Conservation (phyloP, 2,329 filamentous ascomycete genomes). For the Botrytis squamosa region DNA sequence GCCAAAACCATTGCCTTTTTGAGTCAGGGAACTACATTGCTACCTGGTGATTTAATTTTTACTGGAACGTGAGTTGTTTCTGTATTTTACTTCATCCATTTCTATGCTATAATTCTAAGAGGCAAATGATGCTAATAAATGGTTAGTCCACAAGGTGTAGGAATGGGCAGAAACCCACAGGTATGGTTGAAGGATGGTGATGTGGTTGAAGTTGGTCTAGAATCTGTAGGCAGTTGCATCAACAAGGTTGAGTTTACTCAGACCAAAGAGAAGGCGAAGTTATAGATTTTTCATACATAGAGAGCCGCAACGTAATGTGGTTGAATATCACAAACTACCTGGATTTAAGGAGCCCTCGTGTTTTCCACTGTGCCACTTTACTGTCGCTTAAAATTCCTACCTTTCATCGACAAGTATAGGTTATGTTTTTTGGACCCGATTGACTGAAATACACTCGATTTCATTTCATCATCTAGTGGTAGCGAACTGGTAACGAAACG, state of each 20-base stretch:
- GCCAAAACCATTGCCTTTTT: conserved; percentile 58
- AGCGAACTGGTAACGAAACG: background rate
- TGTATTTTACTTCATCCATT: background rate
- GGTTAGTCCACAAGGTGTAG: conserved; percentile 61
- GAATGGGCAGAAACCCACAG: conserved; percentile 65
- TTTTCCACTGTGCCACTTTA: background rate
- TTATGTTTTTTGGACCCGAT: background rate
- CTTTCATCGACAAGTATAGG: background rate
- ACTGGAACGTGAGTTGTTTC: conserved; percentile 52
- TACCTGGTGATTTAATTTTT: conserved; percentile 65
- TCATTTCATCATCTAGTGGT: background rate
- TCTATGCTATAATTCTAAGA: background rate
- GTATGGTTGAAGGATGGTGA: conserved; percentile 71
- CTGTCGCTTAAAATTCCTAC: background rate
- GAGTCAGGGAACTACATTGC: conserved; percentile 59
- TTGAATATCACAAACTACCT: background rate
- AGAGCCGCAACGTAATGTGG: background rate
- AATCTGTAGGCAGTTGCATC: conserved; percentile 61
- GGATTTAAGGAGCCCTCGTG: background rate
- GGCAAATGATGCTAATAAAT: background rate
- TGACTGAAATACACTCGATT: background rate
- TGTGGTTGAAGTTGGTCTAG: conserved; percentile 65
- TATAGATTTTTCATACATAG: conserved; percentile 22
- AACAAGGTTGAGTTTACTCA: conserved; percentile 50
- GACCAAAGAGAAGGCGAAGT: conserved; percentile 38